These are phyloP conservation scores for Mycothermus thermophilus DNA, from an alignment of 495 filamentous ascomycete species.

Conservation along the genomic window DNA sequence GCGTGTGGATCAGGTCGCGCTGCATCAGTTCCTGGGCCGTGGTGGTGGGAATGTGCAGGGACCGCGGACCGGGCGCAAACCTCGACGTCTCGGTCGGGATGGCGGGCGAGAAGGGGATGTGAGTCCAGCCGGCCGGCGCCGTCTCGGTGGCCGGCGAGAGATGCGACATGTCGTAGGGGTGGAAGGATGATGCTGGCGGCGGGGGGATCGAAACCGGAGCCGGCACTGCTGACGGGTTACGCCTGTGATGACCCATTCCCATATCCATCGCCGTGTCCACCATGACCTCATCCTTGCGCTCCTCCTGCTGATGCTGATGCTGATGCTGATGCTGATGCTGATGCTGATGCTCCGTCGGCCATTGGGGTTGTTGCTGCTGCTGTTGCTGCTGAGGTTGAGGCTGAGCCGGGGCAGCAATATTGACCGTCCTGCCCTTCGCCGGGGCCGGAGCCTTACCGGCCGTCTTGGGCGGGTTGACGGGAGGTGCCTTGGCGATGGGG, in stretches of 20 bases:
- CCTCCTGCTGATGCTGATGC: no score
- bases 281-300: conserved; percentile 4
- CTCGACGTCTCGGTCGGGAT: conserved; percentile 15
- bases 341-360: conserved; percentile 25
- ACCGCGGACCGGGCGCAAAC: conserved; percentile 11
- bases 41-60: conserved; percentile 13
- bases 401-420: conserved; percentile 22
- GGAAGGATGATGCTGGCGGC: no score
- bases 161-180: conserved; percentile 25
- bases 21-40: conserved; percentile 31
- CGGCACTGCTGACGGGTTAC: conserved; percentile 11
- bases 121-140: conserved; percentile 20
- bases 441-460: conserved; percentile 21
- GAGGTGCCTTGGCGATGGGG: conserved; percentile 64
- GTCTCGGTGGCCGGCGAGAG: conserved; percentile 24
- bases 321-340: no score
- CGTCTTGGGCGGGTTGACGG: conserved; percentile 37
- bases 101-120: conserved; percentile 18
- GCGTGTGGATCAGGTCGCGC: conserved; percentile 30
- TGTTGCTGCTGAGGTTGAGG: no score
- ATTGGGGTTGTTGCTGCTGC: no score
- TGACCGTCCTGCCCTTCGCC: conserved; percentile 25
- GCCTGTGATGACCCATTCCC: conserved; percentile 14
- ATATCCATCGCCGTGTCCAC: conserved; percentile 13
- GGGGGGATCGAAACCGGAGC: no score